Conservation (phyloP, 257 asterid genomes). For the Nicotiana noctiflora region DNA sequence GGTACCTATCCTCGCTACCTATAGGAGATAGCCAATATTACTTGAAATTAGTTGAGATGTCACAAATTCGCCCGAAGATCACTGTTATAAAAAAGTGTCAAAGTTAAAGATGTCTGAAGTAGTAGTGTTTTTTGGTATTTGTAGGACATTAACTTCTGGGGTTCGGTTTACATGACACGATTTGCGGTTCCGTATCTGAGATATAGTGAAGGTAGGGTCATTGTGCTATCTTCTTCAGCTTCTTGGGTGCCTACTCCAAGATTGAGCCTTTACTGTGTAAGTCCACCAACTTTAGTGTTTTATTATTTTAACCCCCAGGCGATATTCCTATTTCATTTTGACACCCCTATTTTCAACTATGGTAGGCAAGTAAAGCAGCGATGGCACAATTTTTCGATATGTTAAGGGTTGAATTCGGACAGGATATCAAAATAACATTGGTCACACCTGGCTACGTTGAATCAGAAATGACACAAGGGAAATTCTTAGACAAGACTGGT, state of each 20-base stretch:
- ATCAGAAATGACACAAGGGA: slow-evolving; percentile 68
- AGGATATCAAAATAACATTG: slow-evolving; percentile 45
- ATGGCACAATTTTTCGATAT: slow-evolving; percentile 65
- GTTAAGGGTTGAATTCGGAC: slow-evolving; percentile 48
- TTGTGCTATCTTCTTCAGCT: slow-evolving; percentile 55
- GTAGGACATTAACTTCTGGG: slow-evolving; percentile 89
- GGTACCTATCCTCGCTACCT: too few relatives aligned
- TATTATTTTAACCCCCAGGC: neutral
- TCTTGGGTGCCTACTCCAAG: slow-evolving; percentile 76
- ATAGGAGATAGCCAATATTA: too few relatives aligned
- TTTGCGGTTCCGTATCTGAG: slow-evolving; percentile 54
- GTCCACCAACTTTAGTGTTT: neutral
- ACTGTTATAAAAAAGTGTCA: too few relatives aligned
- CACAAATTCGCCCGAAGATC: too few relatives aligned
- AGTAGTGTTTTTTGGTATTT: neutral
- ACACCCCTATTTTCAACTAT: neutral
- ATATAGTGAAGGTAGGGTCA: slow-evolving; percentile 46
- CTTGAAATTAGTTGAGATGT: too few relatives aligned
- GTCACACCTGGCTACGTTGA: slow-evolving; percentile 65
- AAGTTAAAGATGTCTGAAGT: too few relatives aligned
- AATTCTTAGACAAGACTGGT: slow-evolving; percentile 41
- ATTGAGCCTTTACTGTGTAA: slow-evolving; percentile 63
- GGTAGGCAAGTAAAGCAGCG: slow-evolving; percentile 86
- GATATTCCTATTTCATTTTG: neutral
- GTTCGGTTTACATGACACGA: slow-evolving; percentile 50